Base-by-base conservation (phyloP, 495 filamentous ascomycete genomes). In the Barbatosphaeria neglecta region DNA sequence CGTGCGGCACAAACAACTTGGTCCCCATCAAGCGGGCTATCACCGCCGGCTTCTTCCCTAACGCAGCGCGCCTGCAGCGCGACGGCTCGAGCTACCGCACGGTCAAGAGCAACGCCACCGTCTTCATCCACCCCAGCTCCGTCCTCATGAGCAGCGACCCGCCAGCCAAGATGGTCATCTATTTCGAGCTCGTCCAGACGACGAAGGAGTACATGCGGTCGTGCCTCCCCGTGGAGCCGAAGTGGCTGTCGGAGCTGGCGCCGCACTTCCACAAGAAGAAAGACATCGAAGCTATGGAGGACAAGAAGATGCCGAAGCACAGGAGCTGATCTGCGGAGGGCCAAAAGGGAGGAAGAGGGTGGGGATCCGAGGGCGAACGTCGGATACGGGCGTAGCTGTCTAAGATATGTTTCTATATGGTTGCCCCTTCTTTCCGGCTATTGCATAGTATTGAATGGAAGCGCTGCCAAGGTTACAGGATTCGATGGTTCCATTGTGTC, bases 211-310 rank as follows among this genome's bases (percentile, higher is more conserved):
- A 90, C 57, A 93, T 95, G 79, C 67, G 92, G 25, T 88, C 80
- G 52, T 81, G 82, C 25, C 83, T 96, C 72, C 90, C 89, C 1
- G 69, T 96, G 17, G 78, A 90, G 53, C 69, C 85, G 0, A 81
- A 86, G 60, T 95, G 87, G 89, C 57, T 98, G 51, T 76, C 81
- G 4, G 92, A 98, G 65, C 86, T 88, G 37, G 92, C 93, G 39
- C 93, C 90, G 47, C 92, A 98, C 69, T 96, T 86, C 58, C 84
- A 96, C 59, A 95, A 95, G 69, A 87, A 84, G 72, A 85, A 86
- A 66, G 87, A 97, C 59, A 58, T 97, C 38, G 93, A 96, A 59
- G 79, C 75, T 17, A 49, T 96, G 48, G 68, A 82, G 60, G 84
- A 86, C 44, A 82, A 75, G 70, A 97, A 95, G 67, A 17, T 65